Evolutionary conservation across 768 basidiomycete genomes (phyloP).

Genomic region (Pulveroboletus sp.): DNA sequence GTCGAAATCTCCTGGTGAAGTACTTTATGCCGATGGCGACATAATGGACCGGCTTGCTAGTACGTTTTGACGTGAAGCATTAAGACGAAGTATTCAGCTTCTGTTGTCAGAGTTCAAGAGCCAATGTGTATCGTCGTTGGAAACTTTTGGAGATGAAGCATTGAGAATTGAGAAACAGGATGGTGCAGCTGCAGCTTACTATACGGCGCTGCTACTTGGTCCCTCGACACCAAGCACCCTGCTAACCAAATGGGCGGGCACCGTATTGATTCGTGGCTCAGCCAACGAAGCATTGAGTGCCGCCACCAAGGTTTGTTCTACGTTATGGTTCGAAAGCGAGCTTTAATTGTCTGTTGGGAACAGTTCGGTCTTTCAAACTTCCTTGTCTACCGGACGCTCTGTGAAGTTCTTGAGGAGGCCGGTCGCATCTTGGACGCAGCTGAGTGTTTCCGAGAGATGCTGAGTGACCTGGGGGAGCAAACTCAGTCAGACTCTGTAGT

Average conservation of each 20-base stretch:
- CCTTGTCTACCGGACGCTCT: too few relatives aligned
- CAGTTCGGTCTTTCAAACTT: too few relatives aligned
- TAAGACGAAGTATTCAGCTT: background rate
- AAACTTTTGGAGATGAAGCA: background rate
- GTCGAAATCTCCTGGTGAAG: background rate
- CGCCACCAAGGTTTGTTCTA: background rate
- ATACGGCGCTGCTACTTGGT: background rate
- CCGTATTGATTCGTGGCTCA: background rate
- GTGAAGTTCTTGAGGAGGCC: too few relatives aligned
- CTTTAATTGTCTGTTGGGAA: too few relatives aligned
- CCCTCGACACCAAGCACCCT: background rate
- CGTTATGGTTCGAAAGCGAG: too few relatives aligned
- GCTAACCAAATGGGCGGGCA: background rate
- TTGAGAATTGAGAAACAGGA: background rate
- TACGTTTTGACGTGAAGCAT: background rate
- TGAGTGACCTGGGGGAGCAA: too few relatives aligned
- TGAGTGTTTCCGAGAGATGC: too few relatives aligned
- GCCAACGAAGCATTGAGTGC: background rate
- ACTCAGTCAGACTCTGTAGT: background rate
- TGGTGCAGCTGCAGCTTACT: background rate
- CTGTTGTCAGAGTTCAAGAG: background rate
- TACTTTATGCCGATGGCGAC: background rate
- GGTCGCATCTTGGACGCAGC: too few relatives aligned
- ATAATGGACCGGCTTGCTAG: conserved; percentile 2
- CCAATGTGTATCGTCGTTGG: background rate